Conservation (phyloP, 1,284 basidiomycete genomes). For the Ustilago hordei region DNA sequence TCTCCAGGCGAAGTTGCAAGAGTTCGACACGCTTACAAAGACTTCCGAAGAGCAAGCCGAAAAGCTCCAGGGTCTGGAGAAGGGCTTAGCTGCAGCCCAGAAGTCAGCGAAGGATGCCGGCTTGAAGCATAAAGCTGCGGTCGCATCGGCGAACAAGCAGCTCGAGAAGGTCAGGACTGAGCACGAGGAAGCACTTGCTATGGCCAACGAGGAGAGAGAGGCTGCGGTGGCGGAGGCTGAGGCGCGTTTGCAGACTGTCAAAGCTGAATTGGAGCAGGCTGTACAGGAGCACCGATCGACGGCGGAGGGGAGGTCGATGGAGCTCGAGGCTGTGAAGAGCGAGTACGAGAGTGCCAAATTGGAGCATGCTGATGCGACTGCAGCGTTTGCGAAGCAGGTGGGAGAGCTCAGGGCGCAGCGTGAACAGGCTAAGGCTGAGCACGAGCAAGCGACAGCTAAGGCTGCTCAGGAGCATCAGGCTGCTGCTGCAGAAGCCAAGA, state of each 20-base stretch:
- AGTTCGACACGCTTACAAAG: constrained; percentile 20
- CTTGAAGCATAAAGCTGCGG: constrained; percentile 36
- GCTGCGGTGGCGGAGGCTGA: constrained; percentile 7
- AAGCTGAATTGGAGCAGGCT: constrained; percentile 18
- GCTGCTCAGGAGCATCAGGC: constrained; percentile 12
- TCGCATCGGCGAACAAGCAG: constrained; percentile 21
- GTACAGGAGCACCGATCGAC: constrained; percentile 20
- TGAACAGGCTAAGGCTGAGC: constrained; percentile 4
- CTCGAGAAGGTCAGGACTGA: constrained; percentile 17
- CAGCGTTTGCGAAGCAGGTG: constrained; percentile 4
- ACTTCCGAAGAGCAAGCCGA: constrained; percentile 22
- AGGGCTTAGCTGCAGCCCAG: constrained; percentile 38
- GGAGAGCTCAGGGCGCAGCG: constrained; percentile 15
- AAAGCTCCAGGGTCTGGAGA: constrained; percentile 26
- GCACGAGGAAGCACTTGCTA: constrained; percentile 10
- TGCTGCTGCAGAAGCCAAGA: constrained; percentile 6
- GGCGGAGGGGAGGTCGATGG: neutral
- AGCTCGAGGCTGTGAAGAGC: constrained; percentile 17
- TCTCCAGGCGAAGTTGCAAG: constrained; percentile 26
- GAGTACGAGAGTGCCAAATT: constrained; percentile 15
- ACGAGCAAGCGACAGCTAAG: neutral
- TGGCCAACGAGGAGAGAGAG: constrained; percentile 11
- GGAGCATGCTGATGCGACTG: neutral
- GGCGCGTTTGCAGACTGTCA: constrained; percentile 19
- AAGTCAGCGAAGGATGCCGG: constrained; percentile 28